A percentile compares a stretch with the other conserved stretches of the same genome.
Evolutionary conservation across 192 early-diverging fungal species (phyloP).

Genomic region (Lunasporangiospora selenospora): DNA sequence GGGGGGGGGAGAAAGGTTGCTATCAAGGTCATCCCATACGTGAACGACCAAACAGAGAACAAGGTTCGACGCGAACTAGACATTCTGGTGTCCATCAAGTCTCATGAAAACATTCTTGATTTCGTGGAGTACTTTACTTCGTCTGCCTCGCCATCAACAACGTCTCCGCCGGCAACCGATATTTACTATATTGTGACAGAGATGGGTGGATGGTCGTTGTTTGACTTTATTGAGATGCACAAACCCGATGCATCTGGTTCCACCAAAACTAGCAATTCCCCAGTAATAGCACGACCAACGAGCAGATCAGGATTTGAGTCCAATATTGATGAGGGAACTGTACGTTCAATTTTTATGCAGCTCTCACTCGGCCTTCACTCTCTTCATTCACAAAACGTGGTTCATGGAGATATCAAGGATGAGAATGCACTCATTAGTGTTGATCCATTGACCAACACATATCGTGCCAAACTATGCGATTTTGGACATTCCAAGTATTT

Average conservation of each 20-base stretch:
- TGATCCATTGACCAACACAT: conserved; percentile 2
- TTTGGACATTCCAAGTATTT: conserved; percentile 20
- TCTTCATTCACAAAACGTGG: conserved; percentile 8
- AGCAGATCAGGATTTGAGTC: too few species aligned
- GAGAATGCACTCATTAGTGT: conserved; percentile 17
- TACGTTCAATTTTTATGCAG: conserved; percentile 17
- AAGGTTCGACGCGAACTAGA: conserved; percentile 20
- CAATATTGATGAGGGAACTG: conserved; percentile 1
- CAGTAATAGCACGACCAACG: too few species aligned
- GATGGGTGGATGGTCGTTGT: conserved; percentile 10
- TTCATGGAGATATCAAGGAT: conserved; percentile 26
- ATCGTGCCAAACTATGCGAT: conserved; percentile 13
- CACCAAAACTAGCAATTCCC: background rate
- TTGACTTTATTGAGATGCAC: conserved; percentile 28
- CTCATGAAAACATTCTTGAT: conserved; percentile 19
- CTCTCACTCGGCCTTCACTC: conserved; percentile 7
- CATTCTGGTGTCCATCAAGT: conserved; percentile 6
- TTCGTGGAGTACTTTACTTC: conserved; percentile 17
- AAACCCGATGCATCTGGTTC: background rate
- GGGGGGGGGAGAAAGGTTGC: too few species aligned
- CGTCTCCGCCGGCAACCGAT: background rate
- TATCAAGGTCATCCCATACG: conserved; percentile 12
- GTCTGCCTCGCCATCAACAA: background rate
- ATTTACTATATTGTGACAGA: conserved; percentile 15
- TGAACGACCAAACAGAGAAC: conserved; percentile 5